A percentile compares a stretch with the other conserved stretches of the same genome.
These are phyloP conservation scores for Senna tora DNA, from an alignment of 306 rosid species.

Conservation along the genomic window DNA sequence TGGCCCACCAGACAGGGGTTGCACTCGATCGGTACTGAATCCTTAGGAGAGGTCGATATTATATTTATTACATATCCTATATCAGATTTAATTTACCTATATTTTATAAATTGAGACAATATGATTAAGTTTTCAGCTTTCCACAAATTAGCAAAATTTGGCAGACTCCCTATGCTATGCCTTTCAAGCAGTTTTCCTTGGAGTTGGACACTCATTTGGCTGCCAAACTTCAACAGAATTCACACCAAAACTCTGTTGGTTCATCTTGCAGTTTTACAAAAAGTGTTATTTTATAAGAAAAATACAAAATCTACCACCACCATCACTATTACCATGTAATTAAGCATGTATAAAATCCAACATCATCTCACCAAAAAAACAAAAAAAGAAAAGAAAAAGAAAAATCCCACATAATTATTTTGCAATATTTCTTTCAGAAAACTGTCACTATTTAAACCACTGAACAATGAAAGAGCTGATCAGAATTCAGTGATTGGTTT, in stretches of 20 bases:
- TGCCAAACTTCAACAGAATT: slow-evolving; percentile 66
- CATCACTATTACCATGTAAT: slow-evolving; percentile 35
- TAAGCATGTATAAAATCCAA: neutral
- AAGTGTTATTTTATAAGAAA: slow-evolving; percentile 33
- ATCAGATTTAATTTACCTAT: too few species aligned
- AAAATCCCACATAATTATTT: slow-evolving; percentile 18
- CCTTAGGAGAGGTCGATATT: too few species aligned
- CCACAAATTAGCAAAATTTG: slow-evolving; percentile 23
- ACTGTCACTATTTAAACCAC: neutral
- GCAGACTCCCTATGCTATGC: slow-evolving; percentile 22
- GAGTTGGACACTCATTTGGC: slow-evolving; percentile 43
- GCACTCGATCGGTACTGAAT: too few species aligned
- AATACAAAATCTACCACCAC: slow-evolving; percentile 49
- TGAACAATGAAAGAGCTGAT: neutral
- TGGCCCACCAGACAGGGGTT: too few species aligned
- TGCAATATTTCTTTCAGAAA: neutral
- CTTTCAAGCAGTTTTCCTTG: slow-evolving; percentile 15
- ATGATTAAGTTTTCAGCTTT: too few species aligned
- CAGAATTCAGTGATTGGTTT: slow-evolving; percentile 7
- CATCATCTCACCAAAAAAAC: neutral
- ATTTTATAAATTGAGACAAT: too few species aligned
- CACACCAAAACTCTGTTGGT: slow-evolving; percentile 40
- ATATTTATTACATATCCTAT: too few species aligned
- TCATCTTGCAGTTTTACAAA: slow-evolving; percentile 30
- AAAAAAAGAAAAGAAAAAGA: too few species aligned